Conservation (phyloP, 179 eudicot genomes). For the Silene coronaria region DNA sequence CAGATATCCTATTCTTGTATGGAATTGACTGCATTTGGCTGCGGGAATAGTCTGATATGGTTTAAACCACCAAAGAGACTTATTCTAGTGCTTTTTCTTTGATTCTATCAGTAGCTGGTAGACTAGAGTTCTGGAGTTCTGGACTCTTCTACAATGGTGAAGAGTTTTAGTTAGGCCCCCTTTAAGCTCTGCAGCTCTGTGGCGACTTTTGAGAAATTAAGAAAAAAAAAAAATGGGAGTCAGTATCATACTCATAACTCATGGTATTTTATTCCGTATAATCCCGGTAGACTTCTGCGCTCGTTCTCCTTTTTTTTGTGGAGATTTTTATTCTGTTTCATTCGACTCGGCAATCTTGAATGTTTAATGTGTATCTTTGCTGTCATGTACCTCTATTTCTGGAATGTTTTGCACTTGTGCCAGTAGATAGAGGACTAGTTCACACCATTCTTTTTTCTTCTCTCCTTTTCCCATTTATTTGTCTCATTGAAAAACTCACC, state of each 20-base stretch:
- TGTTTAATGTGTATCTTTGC: background rate
- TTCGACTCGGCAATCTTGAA: constrained; percentile 1
- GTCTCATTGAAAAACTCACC: background rate
- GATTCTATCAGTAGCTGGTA: background rate
- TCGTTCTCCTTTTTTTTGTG: background rate
- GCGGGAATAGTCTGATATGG: background rate
- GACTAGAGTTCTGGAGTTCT: background rate
- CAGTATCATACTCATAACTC: background rate
- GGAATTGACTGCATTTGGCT: background rate
- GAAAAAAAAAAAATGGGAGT: background rate
- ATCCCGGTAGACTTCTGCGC: background rate
- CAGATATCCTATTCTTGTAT: background rate
- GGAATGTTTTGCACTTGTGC: constrained; percentile 1
- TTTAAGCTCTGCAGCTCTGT: background rate
- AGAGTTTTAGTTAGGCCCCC: background rate
- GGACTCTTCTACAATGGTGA: background rate
- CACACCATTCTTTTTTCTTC: background rate
- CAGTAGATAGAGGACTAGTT: background rate
- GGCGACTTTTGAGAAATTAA: background rate
- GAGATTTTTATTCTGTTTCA: background rate
- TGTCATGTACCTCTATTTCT: background rate
- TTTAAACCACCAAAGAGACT: background rate
- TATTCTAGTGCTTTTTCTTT: background rate
- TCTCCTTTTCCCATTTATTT: background rate
- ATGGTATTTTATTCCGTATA: background rate